phyloP scores from a whole-genome alignment of 768 basidiomycete genomes.

The Lyophyllum semitale region DNA sequence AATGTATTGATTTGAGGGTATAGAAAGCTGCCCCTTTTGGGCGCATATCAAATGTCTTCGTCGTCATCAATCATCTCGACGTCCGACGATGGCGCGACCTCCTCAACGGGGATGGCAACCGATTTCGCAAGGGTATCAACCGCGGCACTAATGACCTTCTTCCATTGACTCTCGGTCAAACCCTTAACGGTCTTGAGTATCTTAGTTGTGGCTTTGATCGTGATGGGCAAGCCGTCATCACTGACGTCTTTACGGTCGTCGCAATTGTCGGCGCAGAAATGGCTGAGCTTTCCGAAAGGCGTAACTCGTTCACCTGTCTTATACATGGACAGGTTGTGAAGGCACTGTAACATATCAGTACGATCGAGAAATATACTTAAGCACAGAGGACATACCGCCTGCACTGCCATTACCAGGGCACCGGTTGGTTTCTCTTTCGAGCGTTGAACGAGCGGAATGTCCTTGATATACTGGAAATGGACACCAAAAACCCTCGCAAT shows the following conservation, averaged over 20 bases:
- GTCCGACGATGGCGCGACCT: neutral
- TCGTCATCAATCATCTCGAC: neutral
- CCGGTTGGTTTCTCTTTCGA: neutral
- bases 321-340: neutral
- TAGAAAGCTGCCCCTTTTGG: neutral
- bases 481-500: neutral
- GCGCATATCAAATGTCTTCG: neutral
- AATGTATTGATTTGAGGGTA: neutral
- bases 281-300: neutral
- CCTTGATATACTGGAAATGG: neutral
- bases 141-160: neutral
- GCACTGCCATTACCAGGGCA: neutral
- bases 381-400: neutral
- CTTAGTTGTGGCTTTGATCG: neutral
- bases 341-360: neutral
- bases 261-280: neutral
- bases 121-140: neutral
- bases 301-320: neutral
- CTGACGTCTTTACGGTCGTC: neutral
- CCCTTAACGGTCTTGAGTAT: no score
- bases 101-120: neutral
- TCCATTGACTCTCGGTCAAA: neutral
- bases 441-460: neutral
- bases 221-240: neutral
- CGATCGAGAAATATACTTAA: neutral